These are phyloP conservation scores for Cryoendolithus antarcticus DNA, from an alignment of 2,329 filamentous ascomycete genomes.

Conservation along the genomic window DNA sequence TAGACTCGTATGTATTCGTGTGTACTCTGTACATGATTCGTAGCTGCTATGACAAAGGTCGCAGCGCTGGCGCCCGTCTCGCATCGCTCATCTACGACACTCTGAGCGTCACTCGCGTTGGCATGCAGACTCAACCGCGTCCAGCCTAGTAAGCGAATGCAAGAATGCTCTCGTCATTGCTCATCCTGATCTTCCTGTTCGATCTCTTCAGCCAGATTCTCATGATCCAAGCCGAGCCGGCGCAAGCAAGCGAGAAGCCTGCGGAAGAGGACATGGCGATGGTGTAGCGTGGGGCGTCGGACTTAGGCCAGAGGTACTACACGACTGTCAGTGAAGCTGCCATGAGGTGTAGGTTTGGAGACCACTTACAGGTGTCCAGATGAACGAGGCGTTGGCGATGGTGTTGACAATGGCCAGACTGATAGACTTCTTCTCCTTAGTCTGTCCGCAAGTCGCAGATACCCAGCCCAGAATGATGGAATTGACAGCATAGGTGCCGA, in stretches of 20 bases:
- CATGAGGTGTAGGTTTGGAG: background rate
- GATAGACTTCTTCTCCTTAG: slow-evolving; percentile 38
- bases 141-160: slow-evolving; percentile 18
- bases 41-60: no score
- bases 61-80: no score
- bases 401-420: slow-evolving; percentile 39
- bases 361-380: slow-evolving; percentile 31
- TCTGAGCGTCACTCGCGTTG: no score
- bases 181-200: slow-evolving; percentile 27
- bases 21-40: no score
- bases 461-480: slow-evolving; percentile 38
- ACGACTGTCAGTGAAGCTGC: no score
- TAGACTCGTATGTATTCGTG: no score
- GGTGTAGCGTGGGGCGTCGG: slow-evolving; percentile 33
- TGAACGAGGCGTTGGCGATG: slow-evolving; percentile 35
- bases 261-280: slow-evolving; percentile 35
- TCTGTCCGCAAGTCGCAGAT: slow-evolving; percentile 33
- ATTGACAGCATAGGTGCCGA: slow-evolving; percentile 34
- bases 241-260: slow-evolving; percentile 31
- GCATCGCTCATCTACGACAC: no score
- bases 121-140: no score
- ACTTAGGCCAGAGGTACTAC: slow-evolving; percentile 36
- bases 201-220: slow-evolving; percentile 28
- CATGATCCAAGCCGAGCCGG: slow-evolving; percentile 33
- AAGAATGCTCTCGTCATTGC: slow-evolving; percentile 16